Base-by-base conservation (phyloP, 164 flowering plant species). In the Nelumbo lutea region DNA sequence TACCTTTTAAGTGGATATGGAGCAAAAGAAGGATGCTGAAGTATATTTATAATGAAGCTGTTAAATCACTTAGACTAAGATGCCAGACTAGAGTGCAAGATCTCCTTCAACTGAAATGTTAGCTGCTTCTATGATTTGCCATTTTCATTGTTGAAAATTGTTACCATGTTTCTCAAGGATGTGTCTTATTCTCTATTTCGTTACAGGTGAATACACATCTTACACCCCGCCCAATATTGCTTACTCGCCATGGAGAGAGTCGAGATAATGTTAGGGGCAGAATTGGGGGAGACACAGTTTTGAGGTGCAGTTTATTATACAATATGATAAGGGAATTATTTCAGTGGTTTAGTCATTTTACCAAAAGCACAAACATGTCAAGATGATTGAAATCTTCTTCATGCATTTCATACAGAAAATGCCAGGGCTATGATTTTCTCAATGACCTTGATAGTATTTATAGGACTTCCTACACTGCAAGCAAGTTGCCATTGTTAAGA, bases 161-260 rank as follows among this genome's bases (percentile, higher is more conserved):
- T 59, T 6, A 48, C 42, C 65, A 3, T 45, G n/a, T 64, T n/a
- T 64, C 11, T 13, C 65, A 38, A 60, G 27, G 59, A 39, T 11
- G 66, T 59, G 52, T 38, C 53, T 10, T 72, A n/a, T 11, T 45
- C 9, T 59, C 42, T 52, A 11, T 71, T 7, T 55, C 63, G 7
- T 66, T 83, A 65, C 83, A 92, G 99, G 99, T 95, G 68, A 90
- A 95, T 78, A 88, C 97, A 58, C 99, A 95, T 83, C 88, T 95
- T 66, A 89, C 97, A 38, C 99, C 99, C 0, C 94, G 97, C 42
- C 99, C 99, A 67, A 95, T 95, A 73, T 78, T 92, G 64, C 96
- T 95, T 62, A 95, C 99, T 14, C 85, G 99, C 78, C 99, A 95
- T 82, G 99, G 99, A 75, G 93, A 95, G 81, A 95, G 99, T 86